These are phyloP conservation scores for Jackrogersella multiformis DNA, from an alignment of 495 filamentous ascomycete species.

Conservation along the genomic window DNA sequence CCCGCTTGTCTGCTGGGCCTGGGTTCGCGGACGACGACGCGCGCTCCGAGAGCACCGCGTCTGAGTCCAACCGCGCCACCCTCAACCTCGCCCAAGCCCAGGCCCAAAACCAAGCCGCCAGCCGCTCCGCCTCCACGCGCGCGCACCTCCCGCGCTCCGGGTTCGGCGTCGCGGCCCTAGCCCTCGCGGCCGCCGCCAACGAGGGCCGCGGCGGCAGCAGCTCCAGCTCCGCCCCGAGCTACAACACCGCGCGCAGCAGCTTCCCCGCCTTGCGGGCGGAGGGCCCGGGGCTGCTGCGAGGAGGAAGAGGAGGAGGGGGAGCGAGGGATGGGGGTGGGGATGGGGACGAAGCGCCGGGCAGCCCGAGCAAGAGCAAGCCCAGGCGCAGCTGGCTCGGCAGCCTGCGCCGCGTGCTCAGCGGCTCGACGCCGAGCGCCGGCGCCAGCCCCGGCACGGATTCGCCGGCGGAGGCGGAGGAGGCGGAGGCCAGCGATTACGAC, in stretches of 20 bases:
- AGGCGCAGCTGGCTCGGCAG: conserved; percentile 60
- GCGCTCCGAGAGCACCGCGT: conserved; percentile 52
- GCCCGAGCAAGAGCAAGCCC: conserved; percentile 58
- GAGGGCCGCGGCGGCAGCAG: conserved; percentile 48
- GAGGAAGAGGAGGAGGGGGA: conserved; percentile 10
- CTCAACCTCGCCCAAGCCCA: conserved; percentile 20
- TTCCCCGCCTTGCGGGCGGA: conserved; percentile 71
- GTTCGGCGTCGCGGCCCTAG: conserved; percentile 37
- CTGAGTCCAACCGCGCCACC: conserved; percentile 50
- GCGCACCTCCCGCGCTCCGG: conserved; percentile 35
- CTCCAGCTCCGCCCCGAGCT: conserved; percentile 63
- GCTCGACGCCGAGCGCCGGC: conserved; percentile 32
- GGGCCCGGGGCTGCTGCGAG: conserved; percentile 68
- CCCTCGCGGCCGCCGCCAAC: conserved; percentile 32
- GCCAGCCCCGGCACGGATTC: conserved; percentile 21
- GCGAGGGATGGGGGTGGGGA: conserved; percentile 41
- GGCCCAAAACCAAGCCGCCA: conserved; percentile 8
- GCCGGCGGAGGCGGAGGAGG: conserved; percentile 15
- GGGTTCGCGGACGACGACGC: conserved; percentile 38
- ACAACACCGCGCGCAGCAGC: conserved; percentile 71
- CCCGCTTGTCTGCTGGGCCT: background rate
- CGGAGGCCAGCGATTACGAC: conserved; percentile 46
- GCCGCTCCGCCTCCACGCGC: conserved; percentile 46
- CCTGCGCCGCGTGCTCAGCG: conserved; percentile 55
- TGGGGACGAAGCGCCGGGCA: conserved; percentile 49